Evolutionary conservation across 2,329 filamentous ascomycete genomes (phyloP).

Genomic region (Penicillium janthinellum): DNA sequence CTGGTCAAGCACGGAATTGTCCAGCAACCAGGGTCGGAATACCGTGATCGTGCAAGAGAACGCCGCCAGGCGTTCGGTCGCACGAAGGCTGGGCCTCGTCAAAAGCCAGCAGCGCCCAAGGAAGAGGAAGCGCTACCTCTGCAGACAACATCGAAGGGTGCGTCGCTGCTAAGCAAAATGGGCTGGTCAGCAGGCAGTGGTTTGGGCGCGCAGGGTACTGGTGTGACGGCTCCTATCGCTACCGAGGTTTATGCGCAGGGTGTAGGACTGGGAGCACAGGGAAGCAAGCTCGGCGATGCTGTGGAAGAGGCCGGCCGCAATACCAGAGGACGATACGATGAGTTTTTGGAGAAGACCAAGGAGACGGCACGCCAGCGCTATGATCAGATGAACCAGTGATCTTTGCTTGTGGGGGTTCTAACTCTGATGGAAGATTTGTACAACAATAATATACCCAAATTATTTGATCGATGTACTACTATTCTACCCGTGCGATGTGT

Average conservation of each 20-base stretch:
- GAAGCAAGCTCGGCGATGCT: conserved; percentile 53
- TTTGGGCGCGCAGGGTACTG: conserved; percentile 51
- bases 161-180: conserved; percentile 54
- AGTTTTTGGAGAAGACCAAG: conserved; percentile 51
- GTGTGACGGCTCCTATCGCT: conserved; percentile 50
- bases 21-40: conserved; percentile 40
- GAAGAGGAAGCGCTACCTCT: conserved; percentile 33
- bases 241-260: conserved; percentile 54
- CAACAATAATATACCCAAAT: conserved; percentile 9
- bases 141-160: conserved; percentile 49
- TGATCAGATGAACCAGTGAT: conserved; percentile 42
- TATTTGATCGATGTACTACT: background rate
- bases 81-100: conserved; percentile 26
- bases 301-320: conserved; percentile 51
- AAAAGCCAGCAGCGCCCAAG: conserved; percentile 30
- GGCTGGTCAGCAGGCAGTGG: conserved; percentile 53
- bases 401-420: background rate
- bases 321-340: conserved; percentile 50
- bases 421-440: conserved; percentile 6
- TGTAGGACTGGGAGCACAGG: conserved; percentile 53
- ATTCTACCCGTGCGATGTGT: background rate
- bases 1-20: conserved; percentile 46
- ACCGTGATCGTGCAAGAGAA: conserved; percentile 51
- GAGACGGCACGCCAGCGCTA: conserved; percentile 52
- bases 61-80: conserved; percentile 48